Conservation (phyloP, 2,329 filamentous ascomycete genomes). For the Trichophyton rubrum region DNA sequence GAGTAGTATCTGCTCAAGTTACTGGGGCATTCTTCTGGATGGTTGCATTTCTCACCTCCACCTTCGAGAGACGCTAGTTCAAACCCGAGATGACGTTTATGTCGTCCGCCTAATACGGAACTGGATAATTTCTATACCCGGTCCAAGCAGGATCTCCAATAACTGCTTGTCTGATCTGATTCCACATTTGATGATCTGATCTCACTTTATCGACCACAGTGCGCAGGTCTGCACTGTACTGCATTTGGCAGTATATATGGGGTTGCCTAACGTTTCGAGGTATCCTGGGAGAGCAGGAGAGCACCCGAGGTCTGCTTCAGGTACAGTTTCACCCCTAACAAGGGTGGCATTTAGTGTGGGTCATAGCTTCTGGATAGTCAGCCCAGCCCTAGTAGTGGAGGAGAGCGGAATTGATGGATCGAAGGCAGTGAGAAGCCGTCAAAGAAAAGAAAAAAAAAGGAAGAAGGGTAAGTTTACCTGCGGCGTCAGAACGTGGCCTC, state of each 20-base stretch:
- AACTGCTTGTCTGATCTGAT: constrained; percentile 1
- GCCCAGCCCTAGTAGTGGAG: not conserved
- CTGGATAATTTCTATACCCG: not conserved
- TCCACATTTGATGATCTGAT: not conserved
- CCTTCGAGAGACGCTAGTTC: not conserved
- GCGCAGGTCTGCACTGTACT: not conserved
- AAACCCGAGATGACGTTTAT: not conserved
- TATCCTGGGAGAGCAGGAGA: not conserved
- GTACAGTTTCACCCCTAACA: not conserved
- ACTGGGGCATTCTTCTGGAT: not conserved
- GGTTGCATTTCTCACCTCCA: not conserved
- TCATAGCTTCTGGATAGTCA: not conserved
- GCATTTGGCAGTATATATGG: not conserved
- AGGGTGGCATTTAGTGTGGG: not conserved
- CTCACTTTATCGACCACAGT: not conserved
- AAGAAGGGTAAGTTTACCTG: not conserved
- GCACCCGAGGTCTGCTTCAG: not conserved
- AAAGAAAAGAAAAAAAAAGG: not conserved
- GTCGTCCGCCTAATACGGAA: not conserved
- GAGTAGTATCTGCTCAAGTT: not conserved
- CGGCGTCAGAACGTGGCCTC: not conserved
- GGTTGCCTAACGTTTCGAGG: not conserved
- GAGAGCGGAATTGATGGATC: not conserved
- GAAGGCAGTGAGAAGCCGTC: not conserved
- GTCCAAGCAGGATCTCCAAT: not conserved